Evolutionary conservation across 2,329 filamentous ascomycete species (phyloP).

Genomic region (Xylariaceae sp.): DNA sequence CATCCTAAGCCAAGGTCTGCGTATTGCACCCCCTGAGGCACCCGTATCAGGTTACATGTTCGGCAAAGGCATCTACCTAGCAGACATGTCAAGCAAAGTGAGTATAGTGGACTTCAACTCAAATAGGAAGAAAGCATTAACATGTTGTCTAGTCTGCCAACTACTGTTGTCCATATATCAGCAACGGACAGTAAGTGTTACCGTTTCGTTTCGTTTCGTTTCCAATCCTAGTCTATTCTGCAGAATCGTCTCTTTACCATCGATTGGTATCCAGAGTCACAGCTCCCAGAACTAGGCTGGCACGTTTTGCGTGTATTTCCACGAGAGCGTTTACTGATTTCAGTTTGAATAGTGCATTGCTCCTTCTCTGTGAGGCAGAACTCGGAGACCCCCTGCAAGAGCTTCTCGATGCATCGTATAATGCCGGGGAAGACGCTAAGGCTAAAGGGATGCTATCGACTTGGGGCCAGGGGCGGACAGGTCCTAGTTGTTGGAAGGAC

Average conservation of each 20-base stretch:
- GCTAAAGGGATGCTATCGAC: slow-evolving; percentile 65
- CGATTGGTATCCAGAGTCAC: too few species aligned
- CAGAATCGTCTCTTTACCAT: too few species aligned
- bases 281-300: too few species aligned
- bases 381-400: slow-evolving; percentile 75
- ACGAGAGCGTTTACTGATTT: not conserved
- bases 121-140: slow-evolving; percentile 10
- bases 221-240: too few species aligned
- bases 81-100: slow-evolving; percentile 77
- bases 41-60: slow-evolving; percentile 85
- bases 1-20: slow-evolving; percentile 83
- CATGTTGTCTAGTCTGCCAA: slow-evolving; percentile 58
- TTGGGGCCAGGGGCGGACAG: slow-evolving; percentile 67
- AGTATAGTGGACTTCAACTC: slow-evolving; percentile 2
- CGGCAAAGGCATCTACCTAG: slow-evolving; percentile 86
- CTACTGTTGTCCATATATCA: slow-evolving; percentile 68
- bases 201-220: too few species aligned
- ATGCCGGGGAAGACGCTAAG: slow-evolving; percentile 66
- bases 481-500: slow-evolving; percentile 75
- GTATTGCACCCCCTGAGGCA: slow-evolving; percentile 86
- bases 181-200: slow-evolving; percentile 54
- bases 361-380: slow-evolving; percentile 84
- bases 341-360: slow-evolving; percentile 51
- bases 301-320: not conserved
- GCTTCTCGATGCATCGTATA: slow-evolving; percentile 59